Percentiles rank a stretch among this genome's conserved stretches.
Evolutionary conservation across 1,284 basidiomycete genomes (phyloP).

Genomic region (Tilletia indica): DNA sequence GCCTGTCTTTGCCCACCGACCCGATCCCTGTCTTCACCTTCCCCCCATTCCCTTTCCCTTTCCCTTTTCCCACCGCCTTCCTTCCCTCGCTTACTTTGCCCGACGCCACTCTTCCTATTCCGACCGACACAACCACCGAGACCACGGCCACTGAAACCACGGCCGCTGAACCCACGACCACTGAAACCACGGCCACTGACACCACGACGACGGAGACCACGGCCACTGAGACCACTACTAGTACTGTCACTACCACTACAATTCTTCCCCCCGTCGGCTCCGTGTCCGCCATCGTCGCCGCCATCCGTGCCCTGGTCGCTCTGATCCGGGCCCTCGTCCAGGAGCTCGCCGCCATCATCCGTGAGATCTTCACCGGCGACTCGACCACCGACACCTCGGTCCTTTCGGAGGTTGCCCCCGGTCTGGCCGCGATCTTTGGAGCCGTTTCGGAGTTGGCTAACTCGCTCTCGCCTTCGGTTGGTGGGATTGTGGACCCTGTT

Average conservation of each 20-base stretch:
- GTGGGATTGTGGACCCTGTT: neutral
- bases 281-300: neutral
- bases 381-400: neutral
- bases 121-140: neutral
- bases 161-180: neutral
- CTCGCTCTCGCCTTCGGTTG: neutral
- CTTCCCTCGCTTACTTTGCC: neutral
- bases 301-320: neutral
- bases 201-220: neutral
- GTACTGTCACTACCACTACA: neutral
- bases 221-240: neutral
- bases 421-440: neutral
- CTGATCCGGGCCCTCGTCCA: constrained; percentile 2
- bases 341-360: constrained; percentile 2
- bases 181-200: neutral
- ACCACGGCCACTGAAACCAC: neutral
- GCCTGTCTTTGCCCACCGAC: neutral
- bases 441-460: neutral
- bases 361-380: neutral
- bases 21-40: no score
- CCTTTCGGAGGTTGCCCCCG: constrained; percentile 12
- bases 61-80: neutral
- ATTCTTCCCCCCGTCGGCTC: neutral
- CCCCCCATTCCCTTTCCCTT: no score
- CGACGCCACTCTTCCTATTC: no score